Evolutionary conservation across 1,284 basidiomycete species (phyloP).

Genomic region (Earliella scabrosa): DNA sequence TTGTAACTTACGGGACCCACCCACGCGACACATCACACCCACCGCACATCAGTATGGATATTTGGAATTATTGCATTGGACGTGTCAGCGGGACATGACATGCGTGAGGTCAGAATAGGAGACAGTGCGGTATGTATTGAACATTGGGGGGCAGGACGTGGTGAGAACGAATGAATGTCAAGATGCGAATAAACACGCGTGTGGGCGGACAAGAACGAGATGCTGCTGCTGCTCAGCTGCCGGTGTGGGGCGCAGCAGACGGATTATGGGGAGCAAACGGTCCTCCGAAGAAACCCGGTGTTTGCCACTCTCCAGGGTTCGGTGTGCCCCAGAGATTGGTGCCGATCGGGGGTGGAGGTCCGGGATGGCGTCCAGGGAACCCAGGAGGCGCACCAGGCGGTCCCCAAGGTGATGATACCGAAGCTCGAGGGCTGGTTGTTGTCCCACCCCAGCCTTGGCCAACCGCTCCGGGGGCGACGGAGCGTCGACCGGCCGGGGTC

Average conservation of each 20-base stretch:
- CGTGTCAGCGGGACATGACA: slow-evolving; percentile 29
- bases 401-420: slow-evolving; percentile 48
- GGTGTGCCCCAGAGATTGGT: slow-evolving; percentile 46
- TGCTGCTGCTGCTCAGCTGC: slow-evolving; percentile 40
- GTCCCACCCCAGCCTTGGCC: slow-evolving; percentile 44
- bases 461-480: slow-evolving; percentile 43
- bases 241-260: slow-evolving; percentile 57
- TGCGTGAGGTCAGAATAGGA: slow-evolving; percentile 31
- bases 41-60: slow-evolving; percentile 15
- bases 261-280: slow-evolving; percentile 50
- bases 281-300: slow-evolving; percentile 48
- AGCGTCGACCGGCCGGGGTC: slow-evolving; percentile 46
- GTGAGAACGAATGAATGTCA: slow-evolving; percentile 30
- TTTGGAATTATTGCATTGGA: slow-evolving; percentile 32
- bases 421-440: slow-evolving; percentile 46
- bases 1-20: slow-evolving; percentile 45
- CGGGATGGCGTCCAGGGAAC: slow-evolving; percentile 40
- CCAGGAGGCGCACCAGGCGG: slow-evolving; percentile 38
- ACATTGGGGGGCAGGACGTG: slow-evolving; percentile 16
- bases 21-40: slow-evolving; percentile 1
- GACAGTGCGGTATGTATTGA: slow-evolving; percentile 34
- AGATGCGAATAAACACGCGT: slow-evolving; percentile 29
- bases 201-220: not conserved
- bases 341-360: slow-evolving; percentile 34
- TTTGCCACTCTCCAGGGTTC: slow-evolving; percentile 48